Base-by-base conservation (phyloP, 1,284 basidiomycete species). In the Veloporphyrellus conicus region DNA sequence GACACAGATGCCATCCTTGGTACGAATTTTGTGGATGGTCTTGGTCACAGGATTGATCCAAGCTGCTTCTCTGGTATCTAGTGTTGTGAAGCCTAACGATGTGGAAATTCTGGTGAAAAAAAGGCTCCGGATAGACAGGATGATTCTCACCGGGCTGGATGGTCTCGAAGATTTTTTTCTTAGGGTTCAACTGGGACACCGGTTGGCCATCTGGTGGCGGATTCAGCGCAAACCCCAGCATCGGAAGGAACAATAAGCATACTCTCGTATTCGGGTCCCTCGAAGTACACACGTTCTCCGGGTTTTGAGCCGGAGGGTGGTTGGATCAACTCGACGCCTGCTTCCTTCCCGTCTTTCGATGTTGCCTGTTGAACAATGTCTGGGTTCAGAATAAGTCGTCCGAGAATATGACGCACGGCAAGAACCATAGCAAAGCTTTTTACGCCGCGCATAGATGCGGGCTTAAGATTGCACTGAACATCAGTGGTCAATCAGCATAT, bases 391-490 rank as follows among this genome's bases (percentile, higher is more conserved):
- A 43, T 12, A 18, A 14, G 25, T 31, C 29, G 16, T 27, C 20
- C 11, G 15, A 29, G 19, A 43, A 33, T 3, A 36, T 3, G 3
- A 66, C 85, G 41, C 68, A 91, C 91, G 60, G 86, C 90, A 54
- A 98, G 83, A 28, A 98, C 87, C 94, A 98, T 97, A 23, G 91
- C 94, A 60, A 88, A 93, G 53, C 91, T 94, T 73, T 95, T 96
- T 56, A 97, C 82, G 5, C 94, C 94, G 48, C 94, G 83, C 93
- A 98, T 96, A 57, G 77, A 87, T 15, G 89, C 94, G 6, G 93
- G 94, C 69, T 98, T 97, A 52, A 98, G 71, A 68, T 97, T 97
- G 70, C 92, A 93, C 85, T 89, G 50, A 5, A 27, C 14, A 50
- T n/a, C n/a, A n/a, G 23, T 25, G 3, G 45, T 40, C 43, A 41